Base-by-base conservation (phyloP, 2,329 filamentous ascomycete species). In the Dendrostoma leiphaemia region DNA sequence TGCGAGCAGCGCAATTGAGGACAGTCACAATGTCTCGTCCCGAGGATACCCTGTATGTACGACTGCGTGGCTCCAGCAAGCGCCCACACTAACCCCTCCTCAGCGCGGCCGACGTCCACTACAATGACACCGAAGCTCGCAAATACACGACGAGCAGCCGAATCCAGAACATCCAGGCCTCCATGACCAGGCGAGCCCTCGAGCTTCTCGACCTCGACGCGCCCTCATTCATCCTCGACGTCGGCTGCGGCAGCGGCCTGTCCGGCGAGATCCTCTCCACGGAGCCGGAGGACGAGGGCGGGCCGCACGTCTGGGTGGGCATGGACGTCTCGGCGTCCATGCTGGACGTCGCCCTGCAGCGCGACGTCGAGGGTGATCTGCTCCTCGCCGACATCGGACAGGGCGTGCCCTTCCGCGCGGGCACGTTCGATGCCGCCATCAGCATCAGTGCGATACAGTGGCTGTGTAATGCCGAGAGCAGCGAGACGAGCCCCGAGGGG, bases 101-200 rank as follows among this genome's bases (percentile, higher is more conserved):
- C 70, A 95, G 91, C 69, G 90, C 92, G 48, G 93, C 94, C 61
- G 94, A 99, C 75, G 88, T 97, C 68, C 95, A 96, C 79, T 99
- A 99, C 81, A 88, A 97, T 78, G 93, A 97, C 75, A 80, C 81
- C 71, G 93, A 97, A 79, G 93, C 94, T 29, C 88, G 90, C 69
- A 97, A 97, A 79, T 99, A 99, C 78, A 97, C 94, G 8, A 97
- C 93, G 4, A 93, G 86, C 60, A 96, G 91, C 4, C 91, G 94
- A 60, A 97, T 99, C 68, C 90, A 94, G 66, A 91, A 90, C 64
- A 96, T 99, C 64, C 94, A 99, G 72, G 89, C 92, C 0, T 83
- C 85, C 59, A 99, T 99, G 94, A 96, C 94, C 26, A 82, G 91
- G 63, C 89, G 94, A 53, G 94, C 94, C 31, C 89, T 99, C 60